phyloP scores from a whole-genome alignment of 768 basidiomycete genomes.

The Exsudoporus frostii region DNA sequence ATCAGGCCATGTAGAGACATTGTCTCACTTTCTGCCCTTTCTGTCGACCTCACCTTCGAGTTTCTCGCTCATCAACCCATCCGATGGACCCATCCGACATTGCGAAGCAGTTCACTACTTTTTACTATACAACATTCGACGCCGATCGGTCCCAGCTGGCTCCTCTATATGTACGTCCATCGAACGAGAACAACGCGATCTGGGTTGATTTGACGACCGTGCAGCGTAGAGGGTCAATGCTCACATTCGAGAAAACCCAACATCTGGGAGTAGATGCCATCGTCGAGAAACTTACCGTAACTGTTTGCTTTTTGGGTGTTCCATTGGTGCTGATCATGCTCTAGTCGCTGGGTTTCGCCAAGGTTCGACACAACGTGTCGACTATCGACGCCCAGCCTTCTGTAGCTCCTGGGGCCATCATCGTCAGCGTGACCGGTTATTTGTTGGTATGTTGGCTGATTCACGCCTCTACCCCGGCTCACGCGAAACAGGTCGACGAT shows the following conservation, averaged over 20 bases:
- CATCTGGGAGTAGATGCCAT: conserved; percentile 56
- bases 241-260: conserved; percentile 71
- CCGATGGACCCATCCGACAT: conserved; percentile 68
- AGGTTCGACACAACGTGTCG: conserved; percentile 74
- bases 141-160: conserved; percentile 50
- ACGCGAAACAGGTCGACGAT: conserved; percentile 68
- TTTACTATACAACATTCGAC: conserved; percentile 84
- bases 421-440: conserved; percentile 88
- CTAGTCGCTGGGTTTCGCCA: conserved; percentile 75
- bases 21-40: conserved; percentile 1
- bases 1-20: conserved; percentile 11
- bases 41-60: conserved; percentile 4
- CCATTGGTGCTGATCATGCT: neutral
- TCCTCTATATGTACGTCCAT: conserved; percentile 71
- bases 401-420: conserved; percentile 45
- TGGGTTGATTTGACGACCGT: conserved; percentile 22
- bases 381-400: conserved; percentile 92
- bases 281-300: conserved; percentile 70
- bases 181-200: conserved; percentile 17
- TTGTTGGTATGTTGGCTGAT: conserved; percentile 52
- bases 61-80: conserved; percentile 36
- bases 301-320: neutral
- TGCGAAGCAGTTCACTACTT: conserved; percentile 76
- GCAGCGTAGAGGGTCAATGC: conserved; percentile 80
- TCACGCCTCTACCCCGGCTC: neutral